These are phyloP conservation scores for Solanum bulbocastanum DNA, from an alignment of 257 asterid genomes.

Conservation along the genomic window DNA sequence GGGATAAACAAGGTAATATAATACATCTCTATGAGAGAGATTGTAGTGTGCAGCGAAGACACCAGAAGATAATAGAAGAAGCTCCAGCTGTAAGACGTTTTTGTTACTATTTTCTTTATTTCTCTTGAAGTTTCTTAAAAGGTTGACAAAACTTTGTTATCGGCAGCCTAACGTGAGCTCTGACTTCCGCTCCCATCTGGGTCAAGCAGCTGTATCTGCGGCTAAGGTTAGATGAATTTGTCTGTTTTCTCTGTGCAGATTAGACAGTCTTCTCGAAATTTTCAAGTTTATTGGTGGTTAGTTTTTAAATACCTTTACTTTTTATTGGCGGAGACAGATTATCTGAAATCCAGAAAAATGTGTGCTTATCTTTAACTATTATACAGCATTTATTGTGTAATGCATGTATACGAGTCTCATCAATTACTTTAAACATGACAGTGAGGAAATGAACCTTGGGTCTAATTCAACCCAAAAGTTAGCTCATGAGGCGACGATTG, in stretches of 20 bases:
- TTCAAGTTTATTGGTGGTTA: not conserved
- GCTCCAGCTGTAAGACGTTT: conserved; percentile 85
- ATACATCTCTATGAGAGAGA: conserved; percentile 95
- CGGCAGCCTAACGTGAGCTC: conserved; percentile 67
- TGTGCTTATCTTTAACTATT: not conserved
- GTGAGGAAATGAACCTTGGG: not conserved
- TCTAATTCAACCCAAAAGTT: not conserved
- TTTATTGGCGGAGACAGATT: not conserved
- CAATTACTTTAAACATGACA: not conserved
- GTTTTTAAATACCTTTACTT: not conserved
- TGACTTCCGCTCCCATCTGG: conserved; percentile 73
- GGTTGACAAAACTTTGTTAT: conserved; percentile 11
- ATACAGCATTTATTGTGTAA: not conserved
- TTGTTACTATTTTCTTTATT: not conserved
- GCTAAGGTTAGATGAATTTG: conserved; percentile 58
- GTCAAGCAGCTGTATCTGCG: conserved; percentile 97
- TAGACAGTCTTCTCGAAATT: not conserved
- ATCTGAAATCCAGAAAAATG: not conserved
- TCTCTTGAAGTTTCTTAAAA: not conserved
- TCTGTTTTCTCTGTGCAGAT: not conserved
- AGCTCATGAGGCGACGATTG: not conserved
- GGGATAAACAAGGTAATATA: conserved; percentile 80
- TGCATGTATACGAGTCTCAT: not conserved
- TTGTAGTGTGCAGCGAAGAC: conserved; percentile 98
- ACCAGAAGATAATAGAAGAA: conserved; percentile 98